Evolutionary conservation across 371 early-diverging fungal genomes (phyloP).

Genomic region (Mucor piriformis): DNA sequence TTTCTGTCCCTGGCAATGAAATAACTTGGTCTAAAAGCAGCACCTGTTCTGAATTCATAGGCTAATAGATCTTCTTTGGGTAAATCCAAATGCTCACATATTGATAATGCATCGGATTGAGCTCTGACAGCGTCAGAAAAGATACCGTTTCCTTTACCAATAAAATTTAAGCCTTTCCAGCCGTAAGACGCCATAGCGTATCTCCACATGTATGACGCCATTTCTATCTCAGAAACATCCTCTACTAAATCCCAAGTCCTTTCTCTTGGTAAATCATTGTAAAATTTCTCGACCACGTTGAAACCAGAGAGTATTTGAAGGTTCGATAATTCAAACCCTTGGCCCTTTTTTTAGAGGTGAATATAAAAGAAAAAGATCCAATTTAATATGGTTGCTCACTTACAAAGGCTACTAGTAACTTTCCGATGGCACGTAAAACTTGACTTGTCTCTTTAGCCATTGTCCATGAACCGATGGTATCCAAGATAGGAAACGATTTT

Average conservation of each 20-base stretch:
- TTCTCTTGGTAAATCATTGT: constrained; percentile 41
- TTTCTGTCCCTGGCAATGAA: constrained; percentile 71
- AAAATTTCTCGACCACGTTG: constrained; percentile 64
- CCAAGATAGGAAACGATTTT: constrained; percentile 34
- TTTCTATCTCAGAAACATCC: constrained; percentile 53
- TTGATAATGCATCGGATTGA: constrained; percentile 68
- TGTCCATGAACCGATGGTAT: constrained; percentile 51
- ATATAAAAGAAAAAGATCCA: background rate
- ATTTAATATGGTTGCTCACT: constrained; percentile 22
- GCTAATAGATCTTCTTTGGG: constrained; percentile 70
- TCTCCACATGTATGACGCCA: constrained; percentile 56
- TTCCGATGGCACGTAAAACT: constrained; percentile 67
- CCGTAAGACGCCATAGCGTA: constrained; percentile 72
- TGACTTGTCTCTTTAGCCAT: constrained; percentile 64
- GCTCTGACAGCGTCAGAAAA: constrained; percentile 63
- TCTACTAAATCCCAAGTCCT: constrained; percentile 35
- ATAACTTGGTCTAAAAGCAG: constrained; percentile 77
- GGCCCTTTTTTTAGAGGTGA: constrained; percentile 42
- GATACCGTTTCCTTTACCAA: constrained; percentile 72
- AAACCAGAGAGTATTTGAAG: constrained; percentile 70
- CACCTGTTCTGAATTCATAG: constrained; percentile 67
- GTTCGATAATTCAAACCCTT: constrained; percentile 75
- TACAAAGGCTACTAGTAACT: constrained; percentile 71
- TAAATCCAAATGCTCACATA: constrained; percentile 69
- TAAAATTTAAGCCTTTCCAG: constrained; percentile 77